Evolutionary conservation across 768 basidiomycete species (phyloP).

Genomic region (Boletus sp.): DNA sequence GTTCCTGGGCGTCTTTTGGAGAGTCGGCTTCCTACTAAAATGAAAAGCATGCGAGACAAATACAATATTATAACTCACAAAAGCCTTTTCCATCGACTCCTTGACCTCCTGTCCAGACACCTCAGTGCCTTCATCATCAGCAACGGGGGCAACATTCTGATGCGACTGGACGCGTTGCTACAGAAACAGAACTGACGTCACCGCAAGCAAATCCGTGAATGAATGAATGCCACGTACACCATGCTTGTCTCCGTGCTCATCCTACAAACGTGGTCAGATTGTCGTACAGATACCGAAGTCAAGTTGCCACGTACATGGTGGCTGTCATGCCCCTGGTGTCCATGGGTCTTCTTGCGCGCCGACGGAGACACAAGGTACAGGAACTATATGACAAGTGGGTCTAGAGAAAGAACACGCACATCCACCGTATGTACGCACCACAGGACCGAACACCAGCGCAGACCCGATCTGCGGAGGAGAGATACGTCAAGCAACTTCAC

Average conservation of each 20-base stretch:
- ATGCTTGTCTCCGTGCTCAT: conserved; percentile 8
- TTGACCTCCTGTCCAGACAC: conserved; percentile 30
- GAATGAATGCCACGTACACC: conserved; percentile 13
- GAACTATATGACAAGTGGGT: conserved; percentile 15
- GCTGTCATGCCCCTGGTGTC: conserved; percentile 19
- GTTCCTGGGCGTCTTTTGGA: conserved; percentile 30
- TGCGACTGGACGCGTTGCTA: conserved; percentile 19
- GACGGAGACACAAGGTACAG: conserved; percentile 33
- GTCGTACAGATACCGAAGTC: background rate
- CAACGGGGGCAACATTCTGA: conserved; percentile 9
- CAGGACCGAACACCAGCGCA: conserved; percentile 31
- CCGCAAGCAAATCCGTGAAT: background rate
- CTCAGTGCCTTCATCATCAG: conserved; percentile 31
- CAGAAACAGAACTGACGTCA: conserved; percentile 1
- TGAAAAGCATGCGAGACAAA: background rate
- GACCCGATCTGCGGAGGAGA: conserved; percentile 26
- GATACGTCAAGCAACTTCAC: background rate
- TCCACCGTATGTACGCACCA: conserved; percentile 16
- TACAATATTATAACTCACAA: conserved; percentile 17
- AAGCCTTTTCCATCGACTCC: conserved; percentile 27
- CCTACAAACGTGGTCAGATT: conserved; percentile 19
- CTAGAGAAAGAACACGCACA: background rate
- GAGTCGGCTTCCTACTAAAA: conserved; percentile 29
- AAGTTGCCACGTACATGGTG: conserved; percentile 20
- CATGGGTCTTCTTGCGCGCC: conserved; percentile 23